phyloP scores from a whole-genome alignment of 768 basidiomycete genomes.

The Boletus rex-veris region DNA sequence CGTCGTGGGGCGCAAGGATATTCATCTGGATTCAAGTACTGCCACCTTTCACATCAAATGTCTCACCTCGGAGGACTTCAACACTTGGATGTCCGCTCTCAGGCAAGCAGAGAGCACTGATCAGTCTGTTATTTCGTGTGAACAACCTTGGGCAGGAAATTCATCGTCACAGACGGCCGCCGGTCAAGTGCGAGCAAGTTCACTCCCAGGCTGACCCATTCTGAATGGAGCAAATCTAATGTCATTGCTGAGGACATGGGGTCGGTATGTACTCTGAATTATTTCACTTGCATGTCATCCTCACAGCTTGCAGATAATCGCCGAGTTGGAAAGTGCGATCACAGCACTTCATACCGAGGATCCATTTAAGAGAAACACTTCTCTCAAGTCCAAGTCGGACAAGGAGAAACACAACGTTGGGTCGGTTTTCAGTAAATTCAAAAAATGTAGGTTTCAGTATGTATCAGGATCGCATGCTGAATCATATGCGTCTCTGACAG shows the following conservation, averaged over 20 bases:
- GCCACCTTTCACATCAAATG: conserved; percentile 84
- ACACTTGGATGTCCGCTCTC: conserved; percentile 70
- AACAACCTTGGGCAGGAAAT: conserved; percentile 46
- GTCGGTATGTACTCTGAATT: conserved; percentile 39
- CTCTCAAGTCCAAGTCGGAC: conserved; percentile 37
- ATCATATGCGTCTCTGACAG: conserved; percentile 8
- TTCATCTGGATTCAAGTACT: conserved; percentile 72
- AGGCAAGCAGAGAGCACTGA: conserved; percentile 42
- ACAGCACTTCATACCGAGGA: conserved; percentile 39
- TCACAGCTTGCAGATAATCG: conserved; percentile 44
- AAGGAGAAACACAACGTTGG: conserved; percentile 41
- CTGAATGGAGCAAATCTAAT: conserved; percentile 46
- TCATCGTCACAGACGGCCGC: conserved; percentile 43
- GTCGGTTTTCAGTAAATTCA: conserved; percentile 57
- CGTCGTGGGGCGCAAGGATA: conserved; percentile 67
- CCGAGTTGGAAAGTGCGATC: conserved; percentile 56
- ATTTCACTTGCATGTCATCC: neutral
- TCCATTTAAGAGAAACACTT: conserved; percentile 35
- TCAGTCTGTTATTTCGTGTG: conserved; percentile 13
- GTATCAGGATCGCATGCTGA: neutral
- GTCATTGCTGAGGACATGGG: conserved; percentile 65
- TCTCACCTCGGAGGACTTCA: conserved; percentile 65
- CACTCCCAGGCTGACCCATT: conserved; percentile 42
- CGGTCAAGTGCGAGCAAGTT: conserved; percentile 35
- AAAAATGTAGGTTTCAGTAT: conserved; percentile 43